phyloP scores from a whole-genome alignment of 257 asterid genomes.

The Cordia subcordata region DNA sequence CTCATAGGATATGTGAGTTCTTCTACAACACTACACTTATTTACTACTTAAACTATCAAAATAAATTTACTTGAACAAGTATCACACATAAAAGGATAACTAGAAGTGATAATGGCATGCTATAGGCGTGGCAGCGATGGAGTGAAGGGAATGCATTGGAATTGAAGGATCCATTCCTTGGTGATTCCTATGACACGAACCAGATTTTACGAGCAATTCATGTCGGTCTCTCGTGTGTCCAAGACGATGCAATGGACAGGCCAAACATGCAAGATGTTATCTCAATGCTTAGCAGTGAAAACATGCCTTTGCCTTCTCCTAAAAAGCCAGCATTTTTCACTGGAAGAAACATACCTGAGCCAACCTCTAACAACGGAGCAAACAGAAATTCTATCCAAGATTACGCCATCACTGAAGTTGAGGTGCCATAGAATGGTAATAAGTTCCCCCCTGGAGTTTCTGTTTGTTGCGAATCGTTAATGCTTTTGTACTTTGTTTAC shows the following conservation, averaged over 20 bases:
- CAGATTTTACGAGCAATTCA: conserved; percentile 40
- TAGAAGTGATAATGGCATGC: not conserved
- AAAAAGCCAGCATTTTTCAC: conserved; percentile 42
- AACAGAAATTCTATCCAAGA: conserved; percentile 3
- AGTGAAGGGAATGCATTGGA: conserved; percentile 24
- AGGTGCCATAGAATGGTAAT: not conserved
- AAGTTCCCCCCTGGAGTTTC: not conserved
- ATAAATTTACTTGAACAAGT: not conserved
- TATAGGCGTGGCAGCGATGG: conserved; percentile 66
- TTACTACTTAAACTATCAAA: not conserved
- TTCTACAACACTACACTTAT: not conserved
- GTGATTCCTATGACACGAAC: conserved; percentile 13
- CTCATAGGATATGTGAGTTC: conserved; percentile 55
- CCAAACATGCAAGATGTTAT: conserved; percentile 46
- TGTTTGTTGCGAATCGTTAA: not conserved
- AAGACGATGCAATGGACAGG: conserved; percentile 18
- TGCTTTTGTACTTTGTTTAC: no score
- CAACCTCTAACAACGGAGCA: conserved; percentile 6
- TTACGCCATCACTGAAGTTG: not conserved
- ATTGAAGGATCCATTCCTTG: conserved; percentile 39
- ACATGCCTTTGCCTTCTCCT: conserved; percentile 26
- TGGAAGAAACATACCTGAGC: conserved; percentile 14
- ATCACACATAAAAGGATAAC: no score
- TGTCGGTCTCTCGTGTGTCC: conserved; percentile 24
- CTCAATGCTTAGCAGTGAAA: conserved; percentile 40